Evolutionary conservation across 2,329 filamentous ascomycete genomes (phyloP).

Genomic region (Leptoxyphium fumago): DNA sequence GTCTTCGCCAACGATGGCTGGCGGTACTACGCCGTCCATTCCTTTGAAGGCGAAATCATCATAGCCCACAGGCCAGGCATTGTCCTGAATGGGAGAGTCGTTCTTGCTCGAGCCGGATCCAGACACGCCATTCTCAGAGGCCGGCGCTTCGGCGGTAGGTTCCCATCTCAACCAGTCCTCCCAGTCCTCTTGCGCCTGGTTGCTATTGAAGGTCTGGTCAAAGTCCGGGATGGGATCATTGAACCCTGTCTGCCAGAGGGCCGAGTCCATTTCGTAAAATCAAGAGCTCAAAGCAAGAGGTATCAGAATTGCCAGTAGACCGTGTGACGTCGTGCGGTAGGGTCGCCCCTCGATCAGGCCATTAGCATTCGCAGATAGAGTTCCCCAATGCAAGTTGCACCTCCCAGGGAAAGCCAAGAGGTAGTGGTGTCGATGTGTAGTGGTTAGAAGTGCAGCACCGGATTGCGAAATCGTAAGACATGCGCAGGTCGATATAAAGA

Average conservation of each 20-base stretch:
- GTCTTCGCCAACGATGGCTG: slow-evolving; percentile 20
- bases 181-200: slow-evolving; percentile 23
- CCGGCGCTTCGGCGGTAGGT: slow-evolving; percentile 22
- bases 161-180: slow-evolving; percentile 36
- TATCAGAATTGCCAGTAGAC: no score
- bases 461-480: no score
- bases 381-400: no score
- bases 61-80: slow-evolving; percentile 11
- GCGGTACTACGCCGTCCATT: slow-evolving; percentile 15
- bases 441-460: no score
- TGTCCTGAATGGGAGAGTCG: slow-evolving; percentile 21
- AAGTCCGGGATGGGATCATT: neutral
- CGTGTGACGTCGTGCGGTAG: no score
- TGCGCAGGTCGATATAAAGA: no score
- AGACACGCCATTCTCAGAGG: slow-evolving; percentile 20
- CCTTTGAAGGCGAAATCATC: slow-evolving; percentile 8
- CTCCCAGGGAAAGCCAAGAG: no score
- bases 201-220: slow-evolving; percentile 2
- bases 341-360: no score
- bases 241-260: neutral
- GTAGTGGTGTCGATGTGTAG: no score
- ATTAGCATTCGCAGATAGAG: no score
- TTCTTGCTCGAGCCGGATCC: slow-evolving; percentile 20
- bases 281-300: no score
- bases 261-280: neutral